Conservation (phyloP, 495 filamentous ascomycete genomes). For the Xanthoparmelia taractica region DNA sequence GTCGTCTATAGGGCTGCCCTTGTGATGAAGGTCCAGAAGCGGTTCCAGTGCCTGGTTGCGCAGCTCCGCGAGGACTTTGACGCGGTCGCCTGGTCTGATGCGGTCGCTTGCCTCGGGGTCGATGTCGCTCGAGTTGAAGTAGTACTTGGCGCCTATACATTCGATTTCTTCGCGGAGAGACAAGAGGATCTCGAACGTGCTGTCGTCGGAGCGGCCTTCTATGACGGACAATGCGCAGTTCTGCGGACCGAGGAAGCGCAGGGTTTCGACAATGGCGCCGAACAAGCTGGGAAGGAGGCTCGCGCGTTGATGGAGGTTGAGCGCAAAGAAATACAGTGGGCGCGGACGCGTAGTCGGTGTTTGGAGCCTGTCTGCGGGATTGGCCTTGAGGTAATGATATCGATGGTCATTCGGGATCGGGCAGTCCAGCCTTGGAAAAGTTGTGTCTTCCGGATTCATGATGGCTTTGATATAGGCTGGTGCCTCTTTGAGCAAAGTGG, state of each 20-base stretch:
- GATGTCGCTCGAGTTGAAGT: conserved; percentile 33
- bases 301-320: conserved; percentile 39
- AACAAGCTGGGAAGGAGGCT: conserved; percentile 41
- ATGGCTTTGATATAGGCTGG: conserved; percentile 30
- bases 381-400: conserved; percentile 26
- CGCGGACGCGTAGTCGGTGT: background rate
- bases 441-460: conserved; percentile 25
- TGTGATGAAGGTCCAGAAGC: conserved; percentile 23
- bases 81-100: conserved; percentile 27
- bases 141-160: conserved; percentile 31
- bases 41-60: conserved; percentile 42
- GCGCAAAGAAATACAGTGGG: conserved; percentile 42
- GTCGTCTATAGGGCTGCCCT: conserved; percentile 19
- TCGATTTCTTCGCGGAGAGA: conserved; percentile 31
- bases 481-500: conserved; percentile 22
- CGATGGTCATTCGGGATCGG: conserved; percentile 16
- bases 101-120: conserved; percentile 27
- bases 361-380: background rate
- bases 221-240: conserved; percentile 44
- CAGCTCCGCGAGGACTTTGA: conserved; percentile 36
- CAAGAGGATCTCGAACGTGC: conserved; percentile 42
- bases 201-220: conserved; percentile 44
- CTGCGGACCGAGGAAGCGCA: conserved; percentile 41
- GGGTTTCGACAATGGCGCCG: conserved; percentile 40
- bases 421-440: conserved; percentile 27